Evolutionary conservation across 2,329 filamentous ascomycete species (phyloP).

Genomic region (Colletotrichum melonis): DNA sequence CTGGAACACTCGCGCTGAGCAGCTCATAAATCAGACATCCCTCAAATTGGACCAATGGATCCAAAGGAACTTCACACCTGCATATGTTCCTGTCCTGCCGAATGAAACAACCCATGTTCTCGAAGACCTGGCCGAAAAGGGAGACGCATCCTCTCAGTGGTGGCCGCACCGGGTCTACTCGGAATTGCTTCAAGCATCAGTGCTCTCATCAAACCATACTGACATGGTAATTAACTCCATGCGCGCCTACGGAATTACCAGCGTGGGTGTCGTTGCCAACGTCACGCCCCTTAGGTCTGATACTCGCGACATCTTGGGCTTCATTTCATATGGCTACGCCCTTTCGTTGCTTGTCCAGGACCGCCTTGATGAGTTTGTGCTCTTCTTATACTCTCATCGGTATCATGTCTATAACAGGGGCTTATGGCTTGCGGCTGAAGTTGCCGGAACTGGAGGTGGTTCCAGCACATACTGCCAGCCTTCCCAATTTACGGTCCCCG

Average conservation of each 20-base stretch:
- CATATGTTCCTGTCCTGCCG: conserved; percentile 5
- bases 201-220: conserved; percentile 1
- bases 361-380: conserved; percentile 7
- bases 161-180: conserved; percentile 15
- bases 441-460: conserved; percentile 14
- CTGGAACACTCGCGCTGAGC: conserved; percentile 12
- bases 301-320: conserved; percentile 14
- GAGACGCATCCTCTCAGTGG: conserved; percentile 1
- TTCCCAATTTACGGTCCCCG: background rate
- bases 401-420: conserved; percentile 5
- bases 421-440: background rate
- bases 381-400: conserved; percentile 11
- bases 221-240: conserved; percentile 10
- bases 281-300: conserved; percentile 9
- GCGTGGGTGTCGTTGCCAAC: conserved; percentile 10
- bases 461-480: conserved; percentile 23
- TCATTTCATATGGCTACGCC: conserved; percentile 13
- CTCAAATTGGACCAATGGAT: background rate
- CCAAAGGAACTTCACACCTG: conserved; percentile 5
- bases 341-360: background rate
- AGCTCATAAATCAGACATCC: conserved; percentile 1
- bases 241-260: conserved; percentile 3
- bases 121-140: conserved; percentile 1
- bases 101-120: conserved; percentile 15
- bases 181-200: conserved; percentile 4